Evolutionary conservation across 139 green algal species (phyloP).

Genomic region (Nannochloris sp.): DNA sequence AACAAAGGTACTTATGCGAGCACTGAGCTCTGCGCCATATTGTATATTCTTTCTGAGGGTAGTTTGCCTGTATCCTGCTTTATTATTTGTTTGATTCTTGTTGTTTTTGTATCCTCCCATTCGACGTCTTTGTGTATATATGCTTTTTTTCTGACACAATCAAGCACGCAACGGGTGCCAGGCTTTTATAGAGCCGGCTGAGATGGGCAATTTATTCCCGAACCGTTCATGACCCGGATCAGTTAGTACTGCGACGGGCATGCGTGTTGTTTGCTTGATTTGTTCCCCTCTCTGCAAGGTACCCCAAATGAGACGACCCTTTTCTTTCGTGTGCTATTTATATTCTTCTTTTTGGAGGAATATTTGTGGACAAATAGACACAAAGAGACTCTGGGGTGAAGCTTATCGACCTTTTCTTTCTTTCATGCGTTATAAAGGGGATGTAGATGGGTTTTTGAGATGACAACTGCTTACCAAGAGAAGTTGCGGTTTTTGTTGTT

Average conservation of each 20-base stretch:
- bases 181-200: conserved; percentile 6
- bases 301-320: too few species aligned
- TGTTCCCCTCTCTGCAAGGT: background rate
- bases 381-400: background rate
- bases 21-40: too few species aligned
- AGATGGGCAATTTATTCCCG: conserved; percentile 15
- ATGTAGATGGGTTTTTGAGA: background rate
- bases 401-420: background rate
- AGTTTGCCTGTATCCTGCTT: too few species aligned
- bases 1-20: too few species aligned
- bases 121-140: too few species aligned
- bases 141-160: background rate
- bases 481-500: background rate
- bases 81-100: background rate
- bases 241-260: conserved; percentile 19
- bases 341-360: background rate
- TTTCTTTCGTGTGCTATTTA: background rate
- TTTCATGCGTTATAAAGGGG: background rate
- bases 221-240: conserved; percentile 15
- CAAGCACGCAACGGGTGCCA: conserved; percentile 11
- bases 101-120: background rate
- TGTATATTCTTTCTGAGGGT: too few species aligned
- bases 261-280: conserved; percentile 10
- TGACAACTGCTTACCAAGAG: background rate
- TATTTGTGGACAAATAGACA: background rate